phyloP scores from a whole-genome alignment of 2,329 filamentous ascomycete genomes.

The Seiridium cupressi region DNA sequence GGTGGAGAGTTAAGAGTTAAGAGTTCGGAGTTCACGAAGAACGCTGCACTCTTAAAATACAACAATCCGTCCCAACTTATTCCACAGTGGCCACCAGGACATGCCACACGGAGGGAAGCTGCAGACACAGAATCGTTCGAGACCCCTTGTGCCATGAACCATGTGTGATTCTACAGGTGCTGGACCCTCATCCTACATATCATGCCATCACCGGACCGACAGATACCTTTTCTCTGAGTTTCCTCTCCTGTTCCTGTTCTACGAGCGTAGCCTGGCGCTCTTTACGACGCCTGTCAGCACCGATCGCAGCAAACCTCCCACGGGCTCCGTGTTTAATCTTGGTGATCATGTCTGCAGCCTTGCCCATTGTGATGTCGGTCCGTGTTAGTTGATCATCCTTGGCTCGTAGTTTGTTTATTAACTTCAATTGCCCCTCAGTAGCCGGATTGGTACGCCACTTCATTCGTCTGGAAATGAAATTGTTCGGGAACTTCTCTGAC shows the following conservation, averaged over 20 bases:
- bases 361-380: slow-evolving; percentile 70
- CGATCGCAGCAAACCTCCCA: slow-evolving; percentile 56
- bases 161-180: too few relatives aligned
- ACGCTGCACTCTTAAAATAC: too few relatives aligned
- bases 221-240: slow-evolving; percentile 48
- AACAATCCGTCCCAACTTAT: too few relatives aligned
- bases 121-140: too few relatives aligned
- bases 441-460: slow-evolving; percentile 70
- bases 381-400: slow-evolving; percentile 51
- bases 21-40: too few relatives aligned
- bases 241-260: slow-evolving; percentile 36
- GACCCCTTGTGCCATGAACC: too few relatives aligned
- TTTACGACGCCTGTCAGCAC: slow-evolving; percentile 50
- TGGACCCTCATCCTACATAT: neutral
- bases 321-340: slow-evolving; percentile 82
- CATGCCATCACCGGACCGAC: slow-evolving; percentile 50
- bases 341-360: slow-evolving; percentile 86
- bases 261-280: slow-evolving; percentile 33
- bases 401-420: slow-evolving; percentile 65
- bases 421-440: slow-evolving; percentile 62
- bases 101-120: too few relatives aligned
- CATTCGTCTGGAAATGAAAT: slow-evolving; percentile 65
- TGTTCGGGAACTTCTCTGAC: slow-evolving; percentile 59
- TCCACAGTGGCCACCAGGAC: too few relatives aligned
- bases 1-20: too few relatives aligned